Evolutionary conservation across 2,329 filamentous ascomycete genomes (phyloP).

Genomic region (Ceratocystis albifundus): DNA sequence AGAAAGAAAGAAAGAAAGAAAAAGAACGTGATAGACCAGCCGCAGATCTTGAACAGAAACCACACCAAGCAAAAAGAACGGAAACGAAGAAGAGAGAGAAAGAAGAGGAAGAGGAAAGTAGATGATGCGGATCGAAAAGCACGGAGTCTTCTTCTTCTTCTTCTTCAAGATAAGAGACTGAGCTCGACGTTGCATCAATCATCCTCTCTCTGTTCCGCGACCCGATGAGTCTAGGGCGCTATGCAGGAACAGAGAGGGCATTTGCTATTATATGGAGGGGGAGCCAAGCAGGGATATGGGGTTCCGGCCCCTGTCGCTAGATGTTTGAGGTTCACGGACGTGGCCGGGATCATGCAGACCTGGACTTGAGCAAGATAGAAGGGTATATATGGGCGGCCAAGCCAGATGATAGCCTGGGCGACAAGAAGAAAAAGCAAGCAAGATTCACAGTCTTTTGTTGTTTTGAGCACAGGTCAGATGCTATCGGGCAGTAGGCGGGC

Average conservation of each 20-base stretch:
- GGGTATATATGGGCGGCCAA: not conserved
- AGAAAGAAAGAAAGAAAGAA: slow-evolving; percentile 4
- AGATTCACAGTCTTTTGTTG: too few species aligned
- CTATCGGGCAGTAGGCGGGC: too few species aligned
- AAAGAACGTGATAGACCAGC: slow-evolving; percentile 3
- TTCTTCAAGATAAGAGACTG: slow-evolving; percentile 2
- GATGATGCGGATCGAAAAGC: not conserved
- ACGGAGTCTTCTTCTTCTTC: not conserved
- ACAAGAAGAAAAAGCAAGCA: not conserved
- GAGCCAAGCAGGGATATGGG: not conserved
- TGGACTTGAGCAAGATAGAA: not conserved
- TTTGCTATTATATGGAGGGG: not conserved
- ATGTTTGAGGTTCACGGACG: slow-evolving; percentile 21
- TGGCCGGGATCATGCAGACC: not conserved
- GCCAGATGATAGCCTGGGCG: not conserved
- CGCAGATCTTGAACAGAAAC: not conserved
- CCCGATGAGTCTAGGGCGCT: not conserved
- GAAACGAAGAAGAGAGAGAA: not conserved
- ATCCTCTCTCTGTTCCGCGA: slow-evolving; percentile 10
- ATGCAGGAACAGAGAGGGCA: not conserved
- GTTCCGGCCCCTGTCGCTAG: not conserved
- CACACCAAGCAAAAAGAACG: not conserved
- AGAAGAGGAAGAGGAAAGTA: not conserved
- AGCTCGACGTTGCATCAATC: slow-evolving; percentile 6
- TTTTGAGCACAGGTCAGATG: too few species aligned